Conservation (phyloP, 2,329 filamentous ascomycete genomes). For the Colletotrichum sp. region DNA sequence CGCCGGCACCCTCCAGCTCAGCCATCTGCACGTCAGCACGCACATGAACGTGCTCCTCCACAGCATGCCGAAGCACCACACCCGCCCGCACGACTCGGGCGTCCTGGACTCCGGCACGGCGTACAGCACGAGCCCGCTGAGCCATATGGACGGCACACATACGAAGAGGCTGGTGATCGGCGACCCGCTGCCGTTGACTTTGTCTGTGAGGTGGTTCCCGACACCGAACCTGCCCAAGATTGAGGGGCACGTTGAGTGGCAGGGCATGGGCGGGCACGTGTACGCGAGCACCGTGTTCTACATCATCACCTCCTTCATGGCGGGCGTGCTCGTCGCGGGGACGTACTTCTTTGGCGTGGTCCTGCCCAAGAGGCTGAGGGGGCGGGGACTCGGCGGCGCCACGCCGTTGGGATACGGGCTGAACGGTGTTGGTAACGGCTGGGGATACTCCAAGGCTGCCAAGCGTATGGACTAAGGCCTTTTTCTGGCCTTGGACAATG, state of each 20-base stretch:
- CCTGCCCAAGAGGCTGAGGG: constrained; percentile 57
- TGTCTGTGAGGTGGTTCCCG: constrained; percentile 88
- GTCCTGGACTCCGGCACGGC: constrained; percentile 87
- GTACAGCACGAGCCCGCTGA: constrained; percentile 79
- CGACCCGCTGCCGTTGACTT: constrained; percentile 78
- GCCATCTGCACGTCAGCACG: constrained; percentile 89
- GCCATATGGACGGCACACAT: constrained; percentile 58
- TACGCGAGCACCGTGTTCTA: constrained; percentile 70
- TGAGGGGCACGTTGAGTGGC: constrained; percentile 70
- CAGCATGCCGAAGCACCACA: constrained; percentile 65
- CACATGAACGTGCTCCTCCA: constrained; percentile 90
- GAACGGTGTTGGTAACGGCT: constrained; percentile 59
- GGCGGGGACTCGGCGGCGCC: constrained; percentile 57
- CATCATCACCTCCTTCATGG: constrained; percentile 61
- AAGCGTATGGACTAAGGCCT: constrained; percentile 53
- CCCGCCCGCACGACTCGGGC: constrained; percentile 70
- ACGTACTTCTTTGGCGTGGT: constrained; percentile 68
- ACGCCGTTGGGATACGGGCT: constrained; percentile 60
- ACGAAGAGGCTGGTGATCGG: constrained; percentile 80
- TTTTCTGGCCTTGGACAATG: neutral
- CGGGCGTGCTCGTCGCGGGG: constrained; percentile 57
- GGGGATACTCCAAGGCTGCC: constrained; percentile 62
- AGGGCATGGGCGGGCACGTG: constrained; percentile 67
- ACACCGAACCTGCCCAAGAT: constrained; percentile 72
- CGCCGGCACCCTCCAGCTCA: constrained; percentile 85